Evolutionary conservation across 2,329 filamentous ascomycete species (phyloP), one percentile per base, ranked within the genome.

Genomic region (Diplocarpon mali): DNA sequence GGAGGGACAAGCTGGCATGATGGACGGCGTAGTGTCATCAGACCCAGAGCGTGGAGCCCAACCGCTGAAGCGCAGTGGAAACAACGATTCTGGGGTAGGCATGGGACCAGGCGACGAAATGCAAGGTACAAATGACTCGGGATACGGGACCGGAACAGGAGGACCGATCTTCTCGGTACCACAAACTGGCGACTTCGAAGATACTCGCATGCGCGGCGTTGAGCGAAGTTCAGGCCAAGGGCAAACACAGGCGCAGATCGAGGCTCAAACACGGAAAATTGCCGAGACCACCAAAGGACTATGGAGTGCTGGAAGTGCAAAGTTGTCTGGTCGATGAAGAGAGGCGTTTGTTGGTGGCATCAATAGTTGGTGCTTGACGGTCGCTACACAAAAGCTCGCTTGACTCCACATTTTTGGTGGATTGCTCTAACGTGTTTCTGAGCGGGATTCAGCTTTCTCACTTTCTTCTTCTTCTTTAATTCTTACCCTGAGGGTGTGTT

Each of bases 251-350:
- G 57, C 58, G 35, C 58, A 62, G 41, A 61, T 62, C 35, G 56
- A 59, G 41, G 58, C 59, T 10, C 60, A 62, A 51, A 70, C 65
- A 38, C 78, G 77, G 61, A 70, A 69, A 52, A 68, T 80, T 12
- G 64, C 78, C n/a, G 75, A 81, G 62, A 79, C 76, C 24, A 77
- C 72, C 30, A 79, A 76, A 54, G 78, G 78, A 1, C 62, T 83
- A 45, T 83, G 78, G 78, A 57, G 47, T 49, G 55, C 54, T 6
- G 52, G 53, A 15, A 45, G 48, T 16, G 51, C 55, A 12, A 58
- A 59, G 48, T 48, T 57, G 15, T 44, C 50, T 2, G 53, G 55
- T 9, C 44, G 55, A 40, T 55, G 48, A 45, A 32, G 17, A 24
- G n/a, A 29, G 31, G 38, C 7, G n/a, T 35, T 44, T 15, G 32